A percentile compares a stretch with the other conserved stretches of the same genome.
These are phyloP conservation scores for Exophiala viscosa DNA, from an alignment of 2,329 filamentous ascomycete species.

Conservation along the genomic window DNA sequence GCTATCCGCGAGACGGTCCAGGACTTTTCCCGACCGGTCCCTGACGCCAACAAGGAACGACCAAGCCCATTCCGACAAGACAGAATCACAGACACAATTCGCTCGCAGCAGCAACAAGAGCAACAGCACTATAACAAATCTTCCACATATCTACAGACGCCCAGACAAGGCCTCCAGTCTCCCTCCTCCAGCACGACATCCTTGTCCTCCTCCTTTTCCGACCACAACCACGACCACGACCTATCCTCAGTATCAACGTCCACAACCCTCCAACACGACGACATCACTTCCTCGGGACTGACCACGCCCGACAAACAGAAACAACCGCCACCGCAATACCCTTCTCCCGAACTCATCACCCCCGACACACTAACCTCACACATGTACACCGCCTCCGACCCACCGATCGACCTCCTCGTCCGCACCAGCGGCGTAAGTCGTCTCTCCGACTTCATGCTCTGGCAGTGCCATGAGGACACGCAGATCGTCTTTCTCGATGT, in stretches of 20 bases:
- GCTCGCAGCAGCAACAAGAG: conserved; percentile 58
- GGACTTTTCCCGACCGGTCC: conserved; percentile 73
- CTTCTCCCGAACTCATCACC: conserved; percentile 86
- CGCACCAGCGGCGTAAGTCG: conserved; percentile 90
- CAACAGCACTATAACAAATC: conserved; percentile 23
- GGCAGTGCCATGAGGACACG: conserved; percentile 92
- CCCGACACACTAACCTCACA: conserved; percentile 76
- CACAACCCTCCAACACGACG: conserved; percentile 2
- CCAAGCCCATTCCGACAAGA: conserved; percentile 79
- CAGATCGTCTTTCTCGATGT: conserved; percentile 89
- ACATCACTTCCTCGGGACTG: conserved; percentile 11
- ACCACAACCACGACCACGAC: conserved; percentile 18
- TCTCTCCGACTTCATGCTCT: conserved; percentile 96
- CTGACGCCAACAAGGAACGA: conserved; percentile 39
- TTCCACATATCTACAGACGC: conserved; percentile 34
- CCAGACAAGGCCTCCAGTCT: conserved; percentile 8
- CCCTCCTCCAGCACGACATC: conserved; percentile 27
- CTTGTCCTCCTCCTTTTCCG: conserved; percentile 23
- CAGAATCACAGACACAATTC: conserved; percentile 80
- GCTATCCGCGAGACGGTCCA: conserved; percentile 83
- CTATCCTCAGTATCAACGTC: conserved; percentile 9
- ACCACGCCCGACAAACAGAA: conserved; percentile 3
- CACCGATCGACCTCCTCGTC: conserved; percentile 85
- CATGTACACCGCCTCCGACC: conserved; percentile 81
- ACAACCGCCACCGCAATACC: conserved; percentile 41